Evolutionary conservation across 2,329 filamentous ascomycete species (phyloP).

Genomic region (Sarocladiaceae sp.): DNA sequence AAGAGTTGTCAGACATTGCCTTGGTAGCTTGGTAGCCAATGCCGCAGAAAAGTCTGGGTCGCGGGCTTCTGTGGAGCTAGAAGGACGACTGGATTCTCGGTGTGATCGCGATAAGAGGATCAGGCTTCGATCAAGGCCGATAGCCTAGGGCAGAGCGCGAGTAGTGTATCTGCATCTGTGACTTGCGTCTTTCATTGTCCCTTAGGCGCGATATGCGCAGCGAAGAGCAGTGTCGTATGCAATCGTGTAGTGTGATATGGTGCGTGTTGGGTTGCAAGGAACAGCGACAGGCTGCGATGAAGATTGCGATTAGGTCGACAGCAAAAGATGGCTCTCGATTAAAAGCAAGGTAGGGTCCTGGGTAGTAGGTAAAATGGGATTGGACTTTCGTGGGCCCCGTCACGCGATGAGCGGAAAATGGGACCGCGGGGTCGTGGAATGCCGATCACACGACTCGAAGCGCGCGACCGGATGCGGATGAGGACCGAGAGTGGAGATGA

Average conservation of each 20-base stretch:
- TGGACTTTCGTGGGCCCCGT: slow-evolving; percentile 4
- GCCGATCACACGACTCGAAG: slow-evolving; percentile 7
- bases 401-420: slow-evolving; percentile 1
- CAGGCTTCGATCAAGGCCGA: neutral
- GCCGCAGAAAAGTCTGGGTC: too few relatives aligned
- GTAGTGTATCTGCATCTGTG: neutral
- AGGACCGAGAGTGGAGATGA: neutral
- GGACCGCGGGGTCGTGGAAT: slow-evolving; percentile 8
- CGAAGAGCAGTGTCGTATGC: neutral
- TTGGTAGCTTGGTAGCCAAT: too few relatives aligned
- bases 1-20: slow-evolving; percentile 20
- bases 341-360: neutral
- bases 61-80: too few relatives aligned
- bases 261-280: neutral
- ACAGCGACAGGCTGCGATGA: neutral
- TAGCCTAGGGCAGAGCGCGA: neutral
- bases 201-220: neutral
- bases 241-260: too few relatives aligned
- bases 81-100: too few relatives aligned
- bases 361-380: neutral
- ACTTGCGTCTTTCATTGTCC: slow-evolving; percentile 2
- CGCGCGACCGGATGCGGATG: neutral
- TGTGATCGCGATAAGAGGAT: too few relatives aligned
- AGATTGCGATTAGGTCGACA: neutral
- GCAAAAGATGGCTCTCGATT: neutral